Conservation (phyloP, 768 basidiomycete genomes). For the Gymnopilus junonius region DNA sequence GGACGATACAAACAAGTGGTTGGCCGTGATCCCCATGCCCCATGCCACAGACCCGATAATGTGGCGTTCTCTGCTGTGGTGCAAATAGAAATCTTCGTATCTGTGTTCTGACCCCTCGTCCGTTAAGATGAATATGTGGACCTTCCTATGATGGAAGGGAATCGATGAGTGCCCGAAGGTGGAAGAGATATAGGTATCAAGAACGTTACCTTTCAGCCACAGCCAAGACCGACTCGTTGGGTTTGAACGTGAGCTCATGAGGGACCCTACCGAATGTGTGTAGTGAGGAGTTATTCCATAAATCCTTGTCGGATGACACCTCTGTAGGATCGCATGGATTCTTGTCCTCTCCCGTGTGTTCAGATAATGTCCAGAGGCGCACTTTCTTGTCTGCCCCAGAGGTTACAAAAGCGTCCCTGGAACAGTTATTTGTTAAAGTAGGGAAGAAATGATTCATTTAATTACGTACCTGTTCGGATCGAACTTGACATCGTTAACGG, state of each 20-base stretch:
- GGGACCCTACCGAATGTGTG: constrained; percentile 35
- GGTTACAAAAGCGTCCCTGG: constrained; percentile 48
- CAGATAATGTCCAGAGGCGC: constrained; percentile 44
- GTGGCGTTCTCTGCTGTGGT: constrained; percentile 25
- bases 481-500: constrained; percentile 59
- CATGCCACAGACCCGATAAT: constrained; percentile 53
- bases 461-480: constrained; percentile 48
- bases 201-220: constrained; percentile 42
- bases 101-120: constrained; percentile 1
- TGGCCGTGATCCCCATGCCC: constrained; percentile 46
- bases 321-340: background rate
- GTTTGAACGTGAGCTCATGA: constrained; percentile 50
- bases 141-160: constrained; percentile 22
- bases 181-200: constrained; percentile 10
- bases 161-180: constrained; percentile 7
- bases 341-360: constrained; percentile 13
- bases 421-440: background rate
- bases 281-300: constrained; percentile 17
- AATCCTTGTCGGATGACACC: background rate
- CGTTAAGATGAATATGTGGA: constrained; percentile 22
- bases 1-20: constrained; percentile 58
- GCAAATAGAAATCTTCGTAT: constrained; percentile 14
- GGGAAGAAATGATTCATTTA: constrained; percentile 2
- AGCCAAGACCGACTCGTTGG: constrained; percentile 43
- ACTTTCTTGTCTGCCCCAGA: constrained; percentile 51